Percentiles rank a stretch among this genome's conserved stretches.
Conservation (phyloP, 2,329 filamentous ascomycete genomes). For the Ophiocordyceps australis region DNA sequence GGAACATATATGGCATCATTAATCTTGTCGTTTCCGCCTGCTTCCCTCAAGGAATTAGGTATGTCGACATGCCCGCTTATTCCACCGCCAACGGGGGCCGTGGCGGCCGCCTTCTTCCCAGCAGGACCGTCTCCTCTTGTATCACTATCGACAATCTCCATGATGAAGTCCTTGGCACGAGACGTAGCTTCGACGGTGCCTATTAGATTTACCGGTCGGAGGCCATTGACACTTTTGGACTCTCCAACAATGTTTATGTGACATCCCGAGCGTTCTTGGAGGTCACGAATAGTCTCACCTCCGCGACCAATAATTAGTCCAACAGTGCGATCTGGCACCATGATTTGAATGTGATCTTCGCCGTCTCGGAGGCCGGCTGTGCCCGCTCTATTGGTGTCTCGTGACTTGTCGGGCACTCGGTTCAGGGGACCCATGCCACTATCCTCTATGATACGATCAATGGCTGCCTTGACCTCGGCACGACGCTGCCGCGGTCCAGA, state of each 20-base stretch:
- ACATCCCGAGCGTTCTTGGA: slow-evolving; percentile 83
- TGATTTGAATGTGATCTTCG: slow-evolving; percentile 78
- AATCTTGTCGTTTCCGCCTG: slow-evolving; percentile 41
- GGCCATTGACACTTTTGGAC: slow-evolving; percentile 78
- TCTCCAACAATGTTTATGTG: slow-evolving; percentile 92
- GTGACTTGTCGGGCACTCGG: slow-evolving; percentile 21
- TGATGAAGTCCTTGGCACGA: slow-evolving; percentile 69
- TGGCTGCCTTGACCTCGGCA: slow-evolving; percentile 63
- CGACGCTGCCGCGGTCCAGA: slow-evolving; percentile 55
- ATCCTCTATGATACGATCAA: slow-evolving; percentile 77
- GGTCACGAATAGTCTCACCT: slow-evolving; percentile 80
- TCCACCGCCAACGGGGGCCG: slow-evolving; percentile 11
- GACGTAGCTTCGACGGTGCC: slow-evolving; percentile 58
- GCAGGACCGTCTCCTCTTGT: slow-evolving; percentile 36
- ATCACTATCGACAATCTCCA: slow-evolving; percentile 90
- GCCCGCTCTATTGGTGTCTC: slow-evolving; percentile 18
- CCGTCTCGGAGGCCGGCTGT: slow-evolving; percentile 46
- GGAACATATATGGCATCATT: slow-evolving; percentile 75
- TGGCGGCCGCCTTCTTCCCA: slow-evolving; percentile 11
- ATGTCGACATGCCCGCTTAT: too few relatives aligned
- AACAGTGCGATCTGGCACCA: slow-evolving; percentile 87
- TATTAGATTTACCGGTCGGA: slow-evolving; percentile 81
- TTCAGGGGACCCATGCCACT: slow-evolving; percentile 33
- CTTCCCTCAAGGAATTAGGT: slow-evolving; percentile 15
- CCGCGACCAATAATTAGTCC: slow-evolving; percentile 87